Evolutionary conservation across 192 early-diverging fungal genomes (phyloP), one percentile per base, ranked within the genome.

Genomic region (Coemansia sp.): DNA sequence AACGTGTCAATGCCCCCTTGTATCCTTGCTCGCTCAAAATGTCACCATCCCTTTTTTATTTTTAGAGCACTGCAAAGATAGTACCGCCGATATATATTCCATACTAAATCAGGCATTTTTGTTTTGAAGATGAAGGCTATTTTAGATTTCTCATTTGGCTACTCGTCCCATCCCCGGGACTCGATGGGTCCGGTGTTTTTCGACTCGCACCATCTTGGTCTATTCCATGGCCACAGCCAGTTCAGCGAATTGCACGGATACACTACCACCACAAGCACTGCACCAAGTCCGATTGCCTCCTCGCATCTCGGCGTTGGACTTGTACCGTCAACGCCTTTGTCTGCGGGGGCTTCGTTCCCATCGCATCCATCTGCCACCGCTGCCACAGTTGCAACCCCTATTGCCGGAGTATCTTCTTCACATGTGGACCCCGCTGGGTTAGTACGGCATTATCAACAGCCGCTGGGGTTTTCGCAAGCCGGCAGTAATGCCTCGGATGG

Each of bases 111-210:
- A 42, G 32, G 45, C 37, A 53, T n/a, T 7, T 46, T 53, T 51
- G 14, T 70, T 16, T 53, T 40, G 38, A 19, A 7, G 5, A 73
- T 71, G 69, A 14, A 50, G 32, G 45, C n/a, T 25, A 40, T 62
- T 55, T 8, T 81, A 81, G 74, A 81, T 41, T 53, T 81, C 11
- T 65, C 79, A 7, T 50, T 76, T 37, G 74, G 67, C 8, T 81
- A 81, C 50, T 39, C 78, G 16, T 37, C 79, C 22, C 77, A 79
- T 51, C 38, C 64, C 16, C 70, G 71, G 58, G 69, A 77, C 41
- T 7, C 49, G 9, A 60, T 76, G 43, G 65, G 57, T 41, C 50
- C 67, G 16, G 65, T 74, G 1, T 38, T 82, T 14, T 64, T 82
- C 37, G 75, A 65, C 39, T 16, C 79, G 0, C 74, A 76, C 2